These are phyloP conservation scores for Candida morakotiae DNA, from an alignment of 805 yeast genomes.

Conservation along the genomic window DNA sequence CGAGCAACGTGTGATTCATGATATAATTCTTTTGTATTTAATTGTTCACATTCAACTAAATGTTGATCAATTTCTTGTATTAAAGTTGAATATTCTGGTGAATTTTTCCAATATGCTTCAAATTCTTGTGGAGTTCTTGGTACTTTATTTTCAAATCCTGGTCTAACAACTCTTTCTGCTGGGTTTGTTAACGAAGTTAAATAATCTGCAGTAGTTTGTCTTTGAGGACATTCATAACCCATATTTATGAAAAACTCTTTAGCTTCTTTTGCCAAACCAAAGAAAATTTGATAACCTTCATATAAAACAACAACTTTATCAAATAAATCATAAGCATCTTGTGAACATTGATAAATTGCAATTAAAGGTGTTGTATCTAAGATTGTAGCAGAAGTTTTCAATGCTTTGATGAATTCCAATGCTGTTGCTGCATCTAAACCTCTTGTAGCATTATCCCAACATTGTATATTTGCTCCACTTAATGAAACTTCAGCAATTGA, in stretches of 20 bases:
- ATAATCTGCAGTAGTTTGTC: constrained; percentile 68
- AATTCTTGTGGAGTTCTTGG: constrained; percentile 57
- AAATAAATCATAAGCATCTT: constrained; percentile 56
- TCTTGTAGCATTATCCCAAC: constrained; percentile 70
- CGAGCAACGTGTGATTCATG: constrained; percentile 26
- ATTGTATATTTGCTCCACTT: constrained; percentile 49
- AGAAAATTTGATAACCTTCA: constrained; percentile 48
- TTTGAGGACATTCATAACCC: constrained; percentile 60
- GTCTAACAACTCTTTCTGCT: constrained; percentile 46
- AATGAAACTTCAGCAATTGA: constrained; percentile 63
- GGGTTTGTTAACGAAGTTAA: constrained; percentile 68
- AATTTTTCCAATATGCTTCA: constrained; percentile 55
- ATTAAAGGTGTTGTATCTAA: constrained; percentile 55
- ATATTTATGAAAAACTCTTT: constrained; percentile 49
- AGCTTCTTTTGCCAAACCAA: constrained; percentile 31
- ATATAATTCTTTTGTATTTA: constrained; percentile 15
- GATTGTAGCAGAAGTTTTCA: constrained; percentile 56
- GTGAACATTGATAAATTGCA: constrained; percentile 67
- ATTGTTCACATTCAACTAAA: constrained; percentile 20
- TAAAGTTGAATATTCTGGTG: constrained; percentile 46
- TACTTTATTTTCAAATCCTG: constrained; percentile 48
- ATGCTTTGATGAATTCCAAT: constrained; percentile 56
- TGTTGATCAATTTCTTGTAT: constrained; percentile 40
- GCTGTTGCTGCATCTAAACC: constrained; percentile 73
- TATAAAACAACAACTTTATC: constrained; percentile 38